phyloP scores from a whole-genome alignment of 768 basidiomycete genomes.

The Leccinum rimulosum region DNA sequence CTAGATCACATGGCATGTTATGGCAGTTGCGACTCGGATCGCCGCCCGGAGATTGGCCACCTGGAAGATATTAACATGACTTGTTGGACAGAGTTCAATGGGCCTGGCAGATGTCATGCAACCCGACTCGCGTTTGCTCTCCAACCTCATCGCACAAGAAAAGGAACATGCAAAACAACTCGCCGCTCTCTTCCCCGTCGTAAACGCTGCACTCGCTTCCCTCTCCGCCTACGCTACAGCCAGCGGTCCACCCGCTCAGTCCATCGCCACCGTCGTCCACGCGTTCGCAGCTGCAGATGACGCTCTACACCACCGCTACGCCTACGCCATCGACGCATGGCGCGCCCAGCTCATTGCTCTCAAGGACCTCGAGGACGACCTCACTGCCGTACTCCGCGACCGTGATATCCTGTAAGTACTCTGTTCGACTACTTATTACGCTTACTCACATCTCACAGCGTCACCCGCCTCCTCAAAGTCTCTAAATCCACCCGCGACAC shows the following conservation, averaged over 20 bases:
- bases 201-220: constrained; percentile 59
- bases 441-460: constrained; percentile 37
- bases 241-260: constrained; percentile 38
- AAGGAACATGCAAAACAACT: constrained; percentile 70
- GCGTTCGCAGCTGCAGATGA: constrained; percentile 65
- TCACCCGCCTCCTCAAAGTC: constrained; percentile 76
- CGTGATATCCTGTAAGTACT: constrained; percentile 74
- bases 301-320: constrained; percentile 57
- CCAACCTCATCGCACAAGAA: constrained; percentile 64
- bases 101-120: too few species aligned
- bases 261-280: constrained; percentile 45
- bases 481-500: constrained; percentile 53
- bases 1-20: too few species aligned
- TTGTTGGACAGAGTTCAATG: too few species aligned
- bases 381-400: constrained; percentile 61
- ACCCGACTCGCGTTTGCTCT: constrained; percentile 70
- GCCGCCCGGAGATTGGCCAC: too few species aligned
- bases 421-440: background rate
- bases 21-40: too few species aligned
- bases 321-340: constrained; percentile 61
- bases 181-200: constrained; percentile 51
- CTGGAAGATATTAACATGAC: constrained; percentile 13
- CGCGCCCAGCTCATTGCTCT: constrained; percentile 56
- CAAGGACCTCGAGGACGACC: constrained; percentile 70
- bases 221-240: constrained; percentile 68